Evolutionary conservation across 2,329 filamentous ascomycete genomes (phyloP).

Genomic region (Pseudogymnoascus sp.): DNA sequence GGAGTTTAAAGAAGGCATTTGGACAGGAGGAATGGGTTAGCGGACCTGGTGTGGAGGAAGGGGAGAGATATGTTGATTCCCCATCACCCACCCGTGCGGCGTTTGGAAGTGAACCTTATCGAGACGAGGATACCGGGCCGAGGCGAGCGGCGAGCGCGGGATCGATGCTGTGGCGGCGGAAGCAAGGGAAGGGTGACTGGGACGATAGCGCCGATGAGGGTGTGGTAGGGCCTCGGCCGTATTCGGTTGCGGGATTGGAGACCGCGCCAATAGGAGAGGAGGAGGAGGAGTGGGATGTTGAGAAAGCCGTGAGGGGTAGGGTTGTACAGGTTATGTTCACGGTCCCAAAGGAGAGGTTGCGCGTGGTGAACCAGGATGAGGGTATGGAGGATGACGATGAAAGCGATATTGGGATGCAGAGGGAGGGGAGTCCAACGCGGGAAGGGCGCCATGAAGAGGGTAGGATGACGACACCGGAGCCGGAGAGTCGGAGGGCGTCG

Average conservation of each 20-base stretch:
- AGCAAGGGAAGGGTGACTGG: slow-evolving; percentile 47
- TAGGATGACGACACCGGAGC: background rate
- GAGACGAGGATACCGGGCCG: slow-evolving; percentile 23
- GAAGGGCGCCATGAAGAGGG: background rate
- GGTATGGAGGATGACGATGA: slow-evolving; percentile 38
- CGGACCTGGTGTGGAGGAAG: background rate
- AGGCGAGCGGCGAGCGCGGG: slow-evolving; percentile 42
- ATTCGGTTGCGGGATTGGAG: slow-evolving; percentile 1
- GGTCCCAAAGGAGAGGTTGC: slow-evolving; percentile 74
- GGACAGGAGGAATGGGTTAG: slow-evolving; percentile 13
- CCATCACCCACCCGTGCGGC: slow-evolving; percentile 14
- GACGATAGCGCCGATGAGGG: slow-evolving; percentile 30
- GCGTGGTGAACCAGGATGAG: slow-evolving; percentile 77
- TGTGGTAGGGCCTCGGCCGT: slow-evolving; percentile 9
- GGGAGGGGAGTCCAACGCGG: slow-evolving; percentile 20
- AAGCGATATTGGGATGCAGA: slow-evolving; percentile 31
- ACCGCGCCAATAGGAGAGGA: slow-evolving; percentile 29
- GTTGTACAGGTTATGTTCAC: slow-evolving; percentile 87
- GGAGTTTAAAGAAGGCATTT: slow-evolving; percentile 47
- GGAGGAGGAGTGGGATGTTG: slow-evolving; percentile 64
- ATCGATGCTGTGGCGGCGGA: slow-evolving; percentile 39
- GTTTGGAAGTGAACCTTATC: slow-evolving; percentile 17
- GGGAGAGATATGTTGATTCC: slow-evolving; percentile 1
- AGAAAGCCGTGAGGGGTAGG: slow-evolving; percentile 61
- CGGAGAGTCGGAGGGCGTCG: background rate